Evolutionary conservation across 164 flowering plant genomes (phyloP).

Genomic region (Magnolia changhungtana): DNA sequence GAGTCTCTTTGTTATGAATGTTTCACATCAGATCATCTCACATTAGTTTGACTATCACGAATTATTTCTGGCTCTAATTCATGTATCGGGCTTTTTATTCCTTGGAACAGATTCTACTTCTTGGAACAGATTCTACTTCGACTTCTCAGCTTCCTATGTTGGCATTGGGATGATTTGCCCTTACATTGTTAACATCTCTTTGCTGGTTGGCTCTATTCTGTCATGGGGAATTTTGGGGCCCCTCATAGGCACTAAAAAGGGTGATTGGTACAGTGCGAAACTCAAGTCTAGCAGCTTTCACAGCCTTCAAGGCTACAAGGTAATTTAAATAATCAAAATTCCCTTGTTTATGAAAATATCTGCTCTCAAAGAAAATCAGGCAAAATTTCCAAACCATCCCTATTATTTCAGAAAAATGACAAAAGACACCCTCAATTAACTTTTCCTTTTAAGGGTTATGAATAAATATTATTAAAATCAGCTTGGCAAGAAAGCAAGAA

Average conservation of each 20-base stretch:
- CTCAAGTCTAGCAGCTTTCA: slow-evolving; percentile 23
- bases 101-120: no score
- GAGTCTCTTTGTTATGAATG: not conserved
- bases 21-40: not conserved
- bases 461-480: no score
- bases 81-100: not conserved
- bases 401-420: not conserved
- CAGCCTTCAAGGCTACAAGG: slow-evolving; percentile 54
- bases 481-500: no score
- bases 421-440: no score
- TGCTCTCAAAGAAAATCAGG: not conserved
- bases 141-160: slow-evolving; percentile 51
- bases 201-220: slow-evolving; percentile 40
- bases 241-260: slow-evolving; percentile 31
- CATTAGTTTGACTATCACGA: not conserved
- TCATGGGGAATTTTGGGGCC: slow-evolving; percentile 70
- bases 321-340: slow-evolving; percentile 7
- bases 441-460: no score
- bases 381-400: not conserved
- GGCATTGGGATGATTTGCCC: slow-evolving; percentile 62
- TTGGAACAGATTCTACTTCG: slow-evolving; percentile 44
- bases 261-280: slow-evolving; percentile 41
- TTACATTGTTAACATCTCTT: slow-evolving; percentile 37
- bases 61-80: not conserved
- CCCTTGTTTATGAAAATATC: not conserved